A percentile compares a stretch with the other conserved stretches of the same genome.
These are phyloP conservation scores for Platanus orientalis DNA, from an alignment of 164 flowering plant species.

Conservation along the genomic window DNA sequence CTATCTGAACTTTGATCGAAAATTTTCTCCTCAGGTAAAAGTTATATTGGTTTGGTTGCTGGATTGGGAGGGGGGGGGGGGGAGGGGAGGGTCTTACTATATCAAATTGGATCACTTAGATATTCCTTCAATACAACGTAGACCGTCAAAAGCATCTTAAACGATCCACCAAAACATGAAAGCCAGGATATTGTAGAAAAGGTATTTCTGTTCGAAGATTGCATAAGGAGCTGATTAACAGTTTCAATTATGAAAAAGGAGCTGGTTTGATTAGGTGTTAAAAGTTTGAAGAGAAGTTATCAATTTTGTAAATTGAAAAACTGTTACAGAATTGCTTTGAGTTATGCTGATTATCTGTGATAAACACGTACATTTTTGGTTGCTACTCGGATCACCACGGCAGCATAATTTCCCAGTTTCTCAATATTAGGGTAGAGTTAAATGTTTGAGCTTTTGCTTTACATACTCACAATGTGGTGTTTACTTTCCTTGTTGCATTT, in stretches of 20 bases:
- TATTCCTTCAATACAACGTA: background rate
- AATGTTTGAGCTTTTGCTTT: background rate
- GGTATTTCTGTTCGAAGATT: background rate
- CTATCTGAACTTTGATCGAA: too few species aligned
- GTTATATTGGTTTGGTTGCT: background rate
- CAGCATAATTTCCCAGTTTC: too few species aligned
- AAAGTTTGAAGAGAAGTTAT: too few species aligned
- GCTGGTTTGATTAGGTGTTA: too few species aligned
- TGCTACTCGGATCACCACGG: too few species aligned
- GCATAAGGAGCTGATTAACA: background rate
- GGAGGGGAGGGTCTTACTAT: background rate
- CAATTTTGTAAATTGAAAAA: too few species aligned
- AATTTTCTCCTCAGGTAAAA: too few species aligned
- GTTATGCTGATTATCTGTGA: too few species aligned
- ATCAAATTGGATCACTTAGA: background rate
- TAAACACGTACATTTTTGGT: too few species aligned
- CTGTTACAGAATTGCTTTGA: too few species aligned
- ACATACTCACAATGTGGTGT: background rate
- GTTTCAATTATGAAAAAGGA: background rate
- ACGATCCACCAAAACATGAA: background rate
- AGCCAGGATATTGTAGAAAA: background rate
- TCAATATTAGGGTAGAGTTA: background rate
- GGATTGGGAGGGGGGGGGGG: too few species aligned
- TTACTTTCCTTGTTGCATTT: conserved; percentile 7
- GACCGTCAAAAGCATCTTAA: background rate